Conservation (phyloP, 106 monocot genomes). For the Chionographis japonica region DNA sequence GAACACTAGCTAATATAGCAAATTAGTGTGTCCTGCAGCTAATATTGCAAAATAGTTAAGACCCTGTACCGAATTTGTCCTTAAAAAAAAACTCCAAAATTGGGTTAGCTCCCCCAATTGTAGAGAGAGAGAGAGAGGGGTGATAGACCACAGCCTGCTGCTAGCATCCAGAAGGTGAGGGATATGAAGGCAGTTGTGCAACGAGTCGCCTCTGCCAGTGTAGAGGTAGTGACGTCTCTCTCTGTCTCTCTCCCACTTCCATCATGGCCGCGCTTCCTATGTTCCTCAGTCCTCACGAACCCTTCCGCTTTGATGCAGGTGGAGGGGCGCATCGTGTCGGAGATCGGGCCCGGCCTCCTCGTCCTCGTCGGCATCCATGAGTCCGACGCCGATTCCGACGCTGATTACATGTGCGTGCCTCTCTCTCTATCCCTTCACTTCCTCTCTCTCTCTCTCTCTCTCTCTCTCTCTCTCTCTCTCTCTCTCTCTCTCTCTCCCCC, state of each 20-base stretch:
- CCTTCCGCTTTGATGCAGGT: constrained; percentile 28
- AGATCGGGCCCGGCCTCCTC: constrained; percentile 83
- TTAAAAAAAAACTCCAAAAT: no score
- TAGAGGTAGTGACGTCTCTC: constrained; percentile 43
- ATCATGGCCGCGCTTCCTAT: background rate
- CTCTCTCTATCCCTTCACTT: background rate
- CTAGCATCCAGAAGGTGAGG: background rate
- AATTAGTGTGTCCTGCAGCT: no score
- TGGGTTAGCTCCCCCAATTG: no score
- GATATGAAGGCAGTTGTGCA: constrained; percentile 87
- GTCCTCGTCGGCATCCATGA: constrained; percentile 86
- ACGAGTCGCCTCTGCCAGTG: constrained; percentile 80
- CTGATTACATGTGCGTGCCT: constrained; percentile 69
- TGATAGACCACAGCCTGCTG: no score
- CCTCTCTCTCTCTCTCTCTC: background rate
- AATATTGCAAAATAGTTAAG: no score
- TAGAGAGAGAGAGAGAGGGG: no score
- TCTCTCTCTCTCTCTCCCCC: background rate
- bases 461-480: background rate
- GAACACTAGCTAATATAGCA: no score
- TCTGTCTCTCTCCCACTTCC: background rate
- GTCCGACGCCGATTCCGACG: constrained; percentile 72
- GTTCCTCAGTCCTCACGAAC: background rate
- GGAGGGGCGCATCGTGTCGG: constrained; percentile 75
- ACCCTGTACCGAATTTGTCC: no score